A percentile compares a stretch with the other conserved stretches of the same genome.
Conservation (phyloP, 371 early-diverging fungal genomes). For the Mortierella sp. region DNA sequence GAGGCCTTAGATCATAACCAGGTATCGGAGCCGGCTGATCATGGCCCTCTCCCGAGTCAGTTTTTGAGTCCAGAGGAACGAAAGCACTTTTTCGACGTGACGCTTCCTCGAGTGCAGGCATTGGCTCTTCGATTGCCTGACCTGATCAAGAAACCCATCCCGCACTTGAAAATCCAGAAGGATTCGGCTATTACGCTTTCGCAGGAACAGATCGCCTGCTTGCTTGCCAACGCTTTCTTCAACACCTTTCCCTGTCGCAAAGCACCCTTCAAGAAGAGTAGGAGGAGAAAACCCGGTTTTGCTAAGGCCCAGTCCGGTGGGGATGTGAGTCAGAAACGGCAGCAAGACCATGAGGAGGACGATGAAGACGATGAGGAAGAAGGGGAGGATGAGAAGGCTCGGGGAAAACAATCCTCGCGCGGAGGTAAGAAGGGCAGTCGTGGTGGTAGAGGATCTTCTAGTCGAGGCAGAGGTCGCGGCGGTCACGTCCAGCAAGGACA, state of each 20-base stretch:
- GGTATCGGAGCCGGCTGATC: neutral
- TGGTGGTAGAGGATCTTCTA: slow-evolving; percentile 10
- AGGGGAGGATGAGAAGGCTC: slow-evolving; percentile 16
- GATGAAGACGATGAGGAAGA: slow-evolving; percentile 26
- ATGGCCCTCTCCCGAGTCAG: slow-evolving; percentile 22
- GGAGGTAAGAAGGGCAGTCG: slow-evolving; percentile 1
- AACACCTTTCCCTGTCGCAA: slow-evolving; percentile 60
- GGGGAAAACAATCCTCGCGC: slow-evolving; percentile 3
- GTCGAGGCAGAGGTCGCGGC: slow-evolving; percentile 7
- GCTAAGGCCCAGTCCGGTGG: slow-evolving; percentile 6
- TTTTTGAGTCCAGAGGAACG: slow-evolving; percentile 36
- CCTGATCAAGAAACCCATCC: slow-evolving; percentile 38
- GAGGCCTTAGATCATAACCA: neutral
- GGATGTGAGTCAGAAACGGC: slow-evolving; percentile 4
- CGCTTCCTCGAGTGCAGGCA: slow-evolving; percentile 43
- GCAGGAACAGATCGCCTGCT: slow-evolving; percentile 58
- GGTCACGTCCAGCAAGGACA: neutral
- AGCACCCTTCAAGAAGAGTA: slow-evolving; percentile 26
- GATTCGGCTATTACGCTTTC: slow-evolving; percentile 49
- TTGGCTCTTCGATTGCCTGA: slow-evolving; percentile 44
- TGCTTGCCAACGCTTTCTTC: slow-evolving; percentile 66
- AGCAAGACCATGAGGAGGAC: slow-evolving; percentile 1
- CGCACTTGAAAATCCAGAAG: slow-evolving; percentile 40
- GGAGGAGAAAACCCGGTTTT: slow-evolving; percentile 14
- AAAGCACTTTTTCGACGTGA: slow-evolving; percentile 44